A percentile compares a stretch with the other conserved stretches of the same genome.
These are phyloP conservation scores for Favolaschia claudopus DNA, from an alignment of 768 basidiomycete species.

Conservation along the genomic window DNA sequence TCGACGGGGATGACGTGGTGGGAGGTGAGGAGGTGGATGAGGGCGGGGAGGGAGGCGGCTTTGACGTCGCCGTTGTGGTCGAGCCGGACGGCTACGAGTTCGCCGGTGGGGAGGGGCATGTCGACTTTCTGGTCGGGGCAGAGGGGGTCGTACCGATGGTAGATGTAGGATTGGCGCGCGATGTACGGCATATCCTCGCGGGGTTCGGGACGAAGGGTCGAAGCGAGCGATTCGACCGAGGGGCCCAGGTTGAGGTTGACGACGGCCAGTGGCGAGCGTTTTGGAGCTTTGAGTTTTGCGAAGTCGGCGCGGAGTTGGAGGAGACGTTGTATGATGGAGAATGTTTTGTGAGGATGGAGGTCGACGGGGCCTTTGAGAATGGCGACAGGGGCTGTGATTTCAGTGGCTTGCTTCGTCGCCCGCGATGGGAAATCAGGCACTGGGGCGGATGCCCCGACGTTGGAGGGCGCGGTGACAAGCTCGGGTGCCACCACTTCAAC, in stretches of 20 bases:
- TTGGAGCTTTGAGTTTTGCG: slow-evolving; percentile 5
- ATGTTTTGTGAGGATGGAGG: background rate
- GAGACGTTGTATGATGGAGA: slow-evolving; percentile 26
- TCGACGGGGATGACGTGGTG: slow-evolving; percentile 47
- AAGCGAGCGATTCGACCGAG: slow-evolving; percentile 8
- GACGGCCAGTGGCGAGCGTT: slow-evolving; percentile 16
- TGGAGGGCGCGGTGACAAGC: too few relatives aligned
- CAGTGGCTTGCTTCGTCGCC: too few relatives aligned
- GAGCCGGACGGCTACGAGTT: slow-evolving; percentile 30
- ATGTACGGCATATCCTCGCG: slow-evolving; percentile 27
- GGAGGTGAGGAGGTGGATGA: slow-evolving; percentile 56
- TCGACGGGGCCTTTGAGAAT: background rate
- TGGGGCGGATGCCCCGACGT: too few relatives aligned
- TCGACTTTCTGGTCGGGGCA: slow-evolving; percentile 33
- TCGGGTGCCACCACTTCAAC: too few relatives aligned
- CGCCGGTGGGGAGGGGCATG: slow-evolving; percentile 36
- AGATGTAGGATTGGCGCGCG: slow-evolving; percentile 36
- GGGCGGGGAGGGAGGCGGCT: slow-evolving; percentile 46
- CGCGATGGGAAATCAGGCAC: too few relatives aligned
- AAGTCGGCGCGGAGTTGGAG: slow-evolving; percentile 22
- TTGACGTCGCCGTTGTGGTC: slow-evolving; percentile 36
- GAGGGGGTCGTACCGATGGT: slow-evolving; percentile 36
- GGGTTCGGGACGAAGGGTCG: slow-evolving; percentile 4
- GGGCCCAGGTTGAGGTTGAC: background rate
- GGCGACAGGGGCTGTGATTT: too few relatives aligned